Percentiles rank a stretch among this genome's conserved stretches.
phyloP scores from a whole-genome alignment of 305 asterid genomes.

The Solanum hybrid region DNA sequence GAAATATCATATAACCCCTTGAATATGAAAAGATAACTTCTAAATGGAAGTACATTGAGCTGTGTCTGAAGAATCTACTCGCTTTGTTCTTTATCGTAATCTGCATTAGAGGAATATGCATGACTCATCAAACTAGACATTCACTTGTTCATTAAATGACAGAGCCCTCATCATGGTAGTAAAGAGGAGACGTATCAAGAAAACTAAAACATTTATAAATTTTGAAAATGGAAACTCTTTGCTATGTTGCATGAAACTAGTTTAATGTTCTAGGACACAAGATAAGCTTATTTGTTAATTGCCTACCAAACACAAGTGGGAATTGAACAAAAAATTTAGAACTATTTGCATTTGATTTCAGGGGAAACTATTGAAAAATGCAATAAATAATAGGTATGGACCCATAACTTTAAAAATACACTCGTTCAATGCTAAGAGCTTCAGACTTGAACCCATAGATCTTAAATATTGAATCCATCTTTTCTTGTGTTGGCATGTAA shows the following conservation, averaged over 20 bases:
- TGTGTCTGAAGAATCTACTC: not conserved
- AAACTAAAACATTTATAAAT: not conserved
- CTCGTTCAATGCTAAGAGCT: not conserved
- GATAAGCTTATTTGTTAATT: not conserved
- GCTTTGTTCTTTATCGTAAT: not conserved
- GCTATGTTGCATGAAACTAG: not conserved
- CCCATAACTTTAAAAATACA: conserved; percentile 19
- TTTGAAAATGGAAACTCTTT: not conserved
- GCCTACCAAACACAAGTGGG: not conserved
- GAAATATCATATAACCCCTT: not conserved
- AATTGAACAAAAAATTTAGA: not conserved
- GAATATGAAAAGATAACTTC: not conserved
- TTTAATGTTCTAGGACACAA: not conserved
- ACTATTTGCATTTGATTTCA: too few relatives aligned
- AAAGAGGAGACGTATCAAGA: not conserved
- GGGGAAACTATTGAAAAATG: not conserved
- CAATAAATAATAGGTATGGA: not conserved
- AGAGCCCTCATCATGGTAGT: not conserved
- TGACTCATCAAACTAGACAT: conserved; percentile 50
- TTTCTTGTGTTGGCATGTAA: not conserved
- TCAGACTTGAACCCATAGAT: not conserved
- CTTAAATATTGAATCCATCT: not conserved
- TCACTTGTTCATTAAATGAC: conserved; percentile 34
- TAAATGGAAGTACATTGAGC: not conserved
- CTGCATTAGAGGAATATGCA: conserved; percentile 28